Evolutionary conservation across 23 red algal species (phyloP), one percentile per base, ranked within the genome.

Genomic region (Cyanidiococcus yangmingshanensis): DNA sequence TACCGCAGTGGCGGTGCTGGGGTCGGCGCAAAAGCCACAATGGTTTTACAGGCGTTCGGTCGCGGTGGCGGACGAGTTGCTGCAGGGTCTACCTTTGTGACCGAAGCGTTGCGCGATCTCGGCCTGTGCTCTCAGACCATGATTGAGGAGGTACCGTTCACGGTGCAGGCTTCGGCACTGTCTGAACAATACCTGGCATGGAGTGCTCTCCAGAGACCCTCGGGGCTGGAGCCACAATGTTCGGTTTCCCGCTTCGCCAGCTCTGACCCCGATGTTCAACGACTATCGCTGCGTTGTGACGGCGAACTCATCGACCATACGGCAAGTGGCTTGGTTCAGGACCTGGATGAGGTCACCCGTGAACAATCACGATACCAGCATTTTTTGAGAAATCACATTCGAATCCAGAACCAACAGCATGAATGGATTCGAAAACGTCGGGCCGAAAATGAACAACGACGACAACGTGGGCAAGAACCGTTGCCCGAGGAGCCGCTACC

Each of bases 351-450:
- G 41, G 63, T 98, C 24, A 87, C 81, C 30, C 80, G 85, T 32
- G 94, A 98, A 33, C 94, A 98, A 51, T 85, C 84, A 39, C 85
- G 84, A 68, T 98, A 98, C 75, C 80, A 88, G 26, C 90, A 84
- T 59, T 98, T 89, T 63, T 80, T 98, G 67, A 76, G 94, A 27
- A 92, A 84, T 40, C 67, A 87, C 39, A 82, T 87, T 37, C 84
- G 91, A 36, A 80, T 79, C 36, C 75, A 83, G 34, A 74, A 68
- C 40, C 84, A 83, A 79, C 45, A 85, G 40, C 36, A 85, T 40
- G 91, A 95, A 67, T 76, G 79, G 63, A 82, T 95, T 79, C 86
- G 91, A 26, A 89, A 87, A 67, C 87, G 84, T 40, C 84, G 86
- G 74, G 79, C 84, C 1, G 91, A 89, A 37, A 90, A 89, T 50